Evolutionary conservation across 208 protist genomes (phyloP), one percentile per base, ranked within the genome.

Genomic region (Acanthamoeba sp.): DNA sequence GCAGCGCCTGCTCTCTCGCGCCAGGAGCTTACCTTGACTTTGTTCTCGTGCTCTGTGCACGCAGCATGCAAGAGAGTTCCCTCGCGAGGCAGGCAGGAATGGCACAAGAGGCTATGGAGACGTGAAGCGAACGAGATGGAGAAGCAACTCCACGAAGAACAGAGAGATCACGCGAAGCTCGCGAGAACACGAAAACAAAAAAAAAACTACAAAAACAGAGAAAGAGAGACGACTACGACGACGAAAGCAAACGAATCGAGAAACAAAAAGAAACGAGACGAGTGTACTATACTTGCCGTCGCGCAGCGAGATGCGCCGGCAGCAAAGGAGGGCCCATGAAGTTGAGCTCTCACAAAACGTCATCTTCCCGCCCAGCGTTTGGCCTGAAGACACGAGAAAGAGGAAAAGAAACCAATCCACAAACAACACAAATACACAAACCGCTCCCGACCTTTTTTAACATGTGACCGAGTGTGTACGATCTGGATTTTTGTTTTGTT

Each of bases 41-140:
- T 36, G 29, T 36, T 7, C 9, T 38, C 27, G 32, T 55, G 16
- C 48, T 16, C 6, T 20, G 48, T 20, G 48, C 62, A 36, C 38
- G 10, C 48, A 87, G 78, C n/a, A 87, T 62, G 40, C 45, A 87
- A 10, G 45, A 87, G 78, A 52, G 22, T 1, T 22, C 40, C 12
- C 27, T 87, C 45, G 45, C 78, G 45, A 62, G 24, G 24, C 78
- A 87, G 34, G n/a, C 45, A 18, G 29, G 34, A 45, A 38, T 29
- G 29, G 62, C 55, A 62, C 76, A 87, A 40, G 78, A 87, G 78
- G n/a, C 22, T 0, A 62, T 55, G 78, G 78, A 87, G 16, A 59
- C 78, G 45, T 87, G n/a, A 87, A 45, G 12, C 62, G 24, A 18
- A 62, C 55, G 20, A 62, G 18, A 22, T 3, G 24, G 55, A 62